Evolutionary conservation across 169 alveolate genomes (phyloP), one percentile per base, ranked within the genome.

Genomic region (Eimeria necatrix): DNA sequence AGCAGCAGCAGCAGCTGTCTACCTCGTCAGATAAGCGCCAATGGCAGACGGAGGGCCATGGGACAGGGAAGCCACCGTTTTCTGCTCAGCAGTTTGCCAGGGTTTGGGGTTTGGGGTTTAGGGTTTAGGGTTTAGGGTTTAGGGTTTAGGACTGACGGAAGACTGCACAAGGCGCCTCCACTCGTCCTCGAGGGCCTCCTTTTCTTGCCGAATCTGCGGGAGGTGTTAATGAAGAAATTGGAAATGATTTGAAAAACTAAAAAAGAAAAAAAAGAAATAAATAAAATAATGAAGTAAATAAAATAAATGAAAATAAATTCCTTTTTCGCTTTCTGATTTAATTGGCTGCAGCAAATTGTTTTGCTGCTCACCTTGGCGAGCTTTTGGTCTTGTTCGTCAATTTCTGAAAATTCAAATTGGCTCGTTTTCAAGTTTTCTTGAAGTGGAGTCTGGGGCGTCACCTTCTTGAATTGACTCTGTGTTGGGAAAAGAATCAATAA

Each of bases 391-490:
- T 8, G 8, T 32, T 76, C 87, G 56, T 76, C 87, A 16, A 76
- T 76, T 46, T 76, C 87, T 76, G 87, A 76, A 22, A 16, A 76
- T 41, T 12, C 14, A 4, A 32, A 76, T 9, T 16, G 41, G 22
- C 22, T n/a, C 32, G 74, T 4, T 61, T 61, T 14, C 22, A 20
- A 14, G 18, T 61, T 14, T 61, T 3, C 7, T 61, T 61, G 32
- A 12, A 24, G 46, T 0, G 26, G 59, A 64, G 3, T 3, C 26
- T 16, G 53, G 14, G 10, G 18, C 24, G 18, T 8, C 18, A 76
- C 87, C 87, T 76, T 76, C 87, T 76, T 48, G 64, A 49, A 76
- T 76, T 12, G 87, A 76, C 24, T 76, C 87, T 76, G 87, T 32
- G 0, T 1, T 0, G 14, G 18, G 10, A 18, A 61, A 61, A 18